Evolutionary conservation across 495 filamentous ascomycete species (phyloP).

Genomic region (Penicillium atrosanguineum): DNA sequence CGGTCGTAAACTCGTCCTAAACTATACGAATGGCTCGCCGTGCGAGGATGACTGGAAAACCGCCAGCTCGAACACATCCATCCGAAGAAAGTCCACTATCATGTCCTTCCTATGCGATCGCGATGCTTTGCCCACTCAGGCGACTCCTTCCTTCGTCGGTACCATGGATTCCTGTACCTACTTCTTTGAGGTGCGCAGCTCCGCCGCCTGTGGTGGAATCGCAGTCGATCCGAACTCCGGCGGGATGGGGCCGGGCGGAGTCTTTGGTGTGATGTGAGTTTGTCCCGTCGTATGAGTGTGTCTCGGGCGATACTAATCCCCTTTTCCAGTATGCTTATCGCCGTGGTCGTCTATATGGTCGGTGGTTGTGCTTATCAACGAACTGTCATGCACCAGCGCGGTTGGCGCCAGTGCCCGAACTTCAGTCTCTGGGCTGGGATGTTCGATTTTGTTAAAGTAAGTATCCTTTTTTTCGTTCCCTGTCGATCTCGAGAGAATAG

Average conservation of each 20-base stretch:
- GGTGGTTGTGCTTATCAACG: conserved; percentile 95
- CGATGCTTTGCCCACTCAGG: conserved; percentile 58
- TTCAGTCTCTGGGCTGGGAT: conserved; percentile 91
- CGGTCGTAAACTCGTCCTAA: conserved; percentile 86
- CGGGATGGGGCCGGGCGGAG: conserved; percentile 77
- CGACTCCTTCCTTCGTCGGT: conserved; percentile 76
- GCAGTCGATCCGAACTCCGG: conserved; percentile 57
- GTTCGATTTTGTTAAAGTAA: conserved; percentile 77
- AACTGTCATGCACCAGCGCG: conserved; percentile 89
- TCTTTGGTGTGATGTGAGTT: conserved; percentile 88
- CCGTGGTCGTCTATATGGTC: conserved; percentile 81
- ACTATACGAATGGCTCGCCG: conserved; percentile 87
- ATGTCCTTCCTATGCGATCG: conserved; percentile 93
- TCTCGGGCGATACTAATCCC: conserved; percentile 12
- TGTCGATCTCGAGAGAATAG: conserved; percentile 26
- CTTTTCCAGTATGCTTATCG: conserved; percentile 55
- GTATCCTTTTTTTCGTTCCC: conserved; percentile 37
- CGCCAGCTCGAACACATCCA: conserved; percentile 29
- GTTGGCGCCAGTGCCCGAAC: conserved; percentile 95
- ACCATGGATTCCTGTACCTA: conserved; percentile 90
- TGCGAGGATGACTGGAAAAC: conserved; percentile 47
- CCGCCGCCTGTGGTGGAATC: conserved; percentile 75
- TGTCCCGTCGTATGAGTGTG: background rate
- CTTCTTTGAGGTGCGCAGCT: conserved; percentile 91
- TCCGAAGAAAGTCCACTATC: conserved; percentile 74